These are phyloP conservation scores for Lolium perenne DNA, from an alignment of 176 grass and related monocot genomes.

Conservation along the genomic window DNA sequence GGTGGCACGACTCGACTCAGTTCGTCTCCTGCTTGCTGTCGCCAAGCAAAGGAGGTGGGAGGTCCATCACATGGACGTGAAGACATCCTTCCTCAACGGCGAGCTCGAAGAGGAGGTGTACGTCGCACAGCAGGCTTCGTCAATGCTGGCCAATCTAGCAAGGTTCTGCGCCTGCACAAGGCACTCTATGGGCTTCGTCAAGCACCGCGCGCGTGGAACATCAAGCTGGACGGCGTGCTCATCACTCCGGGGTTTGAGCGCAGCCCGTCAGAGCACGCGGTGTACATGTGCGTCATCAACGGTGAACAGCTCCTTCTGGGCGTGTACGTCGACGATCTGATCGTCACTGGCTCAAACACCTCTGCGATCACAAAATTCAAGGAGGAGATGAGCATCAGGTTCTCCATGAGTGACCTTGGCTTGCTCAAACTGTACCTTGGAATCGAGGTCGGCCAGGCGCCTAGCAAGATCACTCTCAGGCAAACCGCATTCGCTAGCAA, in stretches of 20 bases:
- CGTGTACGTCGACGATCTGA: background rate
- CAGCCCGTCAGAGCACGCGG: background rate
- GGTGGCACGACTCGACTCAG: background rate
- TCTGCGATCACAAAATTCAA: background rate
- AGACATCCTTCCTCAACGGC: background rate
- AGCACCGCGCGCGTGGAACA: no score
- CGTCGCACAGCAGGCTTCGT: background rate
- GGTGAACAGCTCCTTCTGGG: background rate
- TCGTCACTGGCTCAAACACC: no score
- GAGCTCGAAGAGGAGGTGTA: background rate
- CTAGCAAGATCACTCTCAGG: no score
- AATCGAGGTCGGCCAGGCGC: background rate
- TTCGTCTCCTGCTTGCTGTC: background rate
- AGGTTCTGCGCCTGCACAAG: background rate
- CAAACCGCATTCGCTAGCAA: no score
- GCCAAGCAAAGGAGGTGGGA: background rate
- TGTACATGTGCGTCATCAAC: background rate
- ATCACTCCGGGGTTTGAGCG: no score
- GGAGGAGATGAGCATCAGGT: background rate
- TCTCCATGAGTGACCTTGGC: background rate
- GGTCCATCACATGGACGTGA: background rate
- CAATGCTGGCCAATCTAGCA: background rate
- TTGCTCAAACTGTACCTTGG: background rate
- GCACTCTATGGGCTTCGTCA: no score
- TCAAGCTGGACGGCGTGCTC: no score